These are phyloP conservation scores for Rosa hybrid DNA, from an alignment of 331 rosid species.

Conservation along the genomic window DNA sequence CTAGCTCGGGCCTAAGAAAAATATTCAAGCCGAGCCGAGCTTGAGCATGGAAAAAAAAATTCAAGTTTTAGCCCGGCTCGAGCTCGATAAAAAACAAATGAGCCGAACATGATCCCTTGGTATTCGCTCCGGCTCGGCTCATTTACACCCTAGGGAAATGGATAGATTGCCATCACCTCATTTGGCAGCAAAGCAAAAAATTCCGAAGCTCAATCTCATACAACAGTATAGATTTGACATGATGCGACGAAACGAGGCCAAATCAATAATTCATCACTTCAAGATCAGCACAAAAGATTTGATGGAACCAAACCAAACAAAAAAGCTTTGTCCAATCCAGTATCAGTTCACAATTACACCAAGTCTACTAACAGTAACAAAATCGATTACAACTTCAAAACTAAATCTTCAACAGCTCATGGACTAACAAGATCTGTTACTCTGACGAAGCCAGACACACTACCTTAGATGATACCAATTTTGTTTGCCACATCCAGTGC, in stretches of 20 bases:
- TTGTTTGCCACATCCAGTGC: slow-evolving; percentile 94
- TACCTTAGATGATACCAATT: slow-evolving; percentile 72
- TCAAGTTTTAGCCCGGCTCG: too few relatives aligned
- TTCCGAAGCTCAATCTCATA: neutral
- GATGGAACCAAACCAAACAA: neutral
- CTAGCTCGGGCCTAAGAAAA: too few relatives aligned
- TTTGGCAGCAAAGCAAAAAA: neutral
- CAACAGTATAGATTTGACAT: neutral
- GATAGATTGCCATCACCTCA: neutral
- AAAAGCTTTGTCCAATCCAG: neutral
- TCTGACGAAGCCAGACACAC: slow-evolving; percentile 10
- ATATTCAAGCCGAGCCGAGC: too few relatives aligned
- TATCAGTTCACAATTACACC: neutral
- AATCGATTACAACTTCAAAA: slow-evolving; percentile 25
- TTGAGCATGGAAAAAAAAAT: too few relatives aligned
- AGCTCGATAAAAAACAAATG: too few relatives aligned
- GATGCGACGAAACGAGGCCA: neutral
- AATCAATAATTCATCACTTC: neutral
- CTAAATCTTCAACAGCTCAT: neutral
- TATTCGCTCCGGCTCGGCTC: too few relatives aligned
- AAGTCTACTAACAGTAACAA: slow-evolving; percentile 15
- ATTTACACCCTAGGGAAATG: neutral
- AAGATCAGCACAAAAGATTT: neutral
- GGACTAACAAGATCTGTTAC: slow-evolving; percentile 17
- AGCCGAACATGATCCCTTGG: too few relatives aligned